These are phyloP conservation scores for Entoloma clypeatum DNA, from an alignment of 1,284 basidiomycete genomes.

Conservation along the genomic window DNA sequence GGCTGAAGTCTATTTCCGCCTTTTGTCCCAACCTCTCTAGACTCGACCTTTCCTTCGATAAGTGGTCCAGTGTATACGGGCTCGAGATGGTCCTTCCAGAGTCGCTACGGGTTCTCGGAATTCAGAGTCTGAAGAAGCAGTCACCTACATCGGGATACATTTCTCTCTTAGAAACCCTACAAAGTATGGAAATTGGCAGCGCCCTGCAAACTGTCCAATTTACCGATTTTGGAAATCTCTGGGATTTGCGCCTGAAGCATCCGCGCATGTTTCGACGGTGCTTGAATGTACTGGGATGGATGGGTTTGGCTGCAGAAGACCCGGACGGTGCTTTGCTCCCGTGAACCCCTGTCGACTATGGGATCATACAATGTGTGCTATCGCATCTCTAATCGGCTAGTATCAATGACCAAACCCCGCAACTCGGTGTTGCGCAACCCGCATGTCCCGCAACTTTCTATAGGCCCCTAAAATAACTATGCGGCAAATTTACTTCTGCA, in stretches of 20 bases:
- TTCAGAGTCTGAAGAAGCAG: no score
- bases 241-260: slow-evolving; percentile 12
- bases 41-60: slow-evolving; percentile 13
- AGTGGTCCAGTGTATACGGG: slow-evolving; percentile 3
- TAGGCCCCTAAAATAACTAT: no score
- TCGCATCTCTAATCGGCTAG: not conserved
- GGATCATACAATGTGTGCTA: not conserved
- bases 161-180: slow-evolving; percentile 7
- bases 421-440: no score
- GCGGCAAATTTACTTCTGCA: no score
- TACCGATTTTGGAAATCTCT: slow-evolving; percentile 10
- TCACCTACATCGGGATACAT: slow-evolving; percentile 2
- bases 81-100: slow-evolving; percentile 5
- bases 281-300: slow-evolving; percentile 7
- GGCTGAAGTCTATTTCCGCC: slow-evolving; percentile 2
- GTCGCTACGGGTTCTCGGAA: slow-evolving; percentile 12
- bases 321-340: slow-evolving; percentile 8
- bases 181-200: slow-evolving; percentile 4
- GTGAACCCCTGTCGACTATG: not conserved
- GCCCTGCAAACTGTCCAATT: slow-evolving; percentile 13
- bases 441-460: no score
- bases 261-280: slow-evolving; percentile 1
- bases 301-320: slow-evolving; percentile 13
- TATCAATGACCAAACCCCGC: no score
- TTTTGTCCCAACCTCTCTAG: slow-evolving; percentile 15